Conservation (phyloP, 345 rosid genomes). For the Melastoma malabathricum region DNA sequence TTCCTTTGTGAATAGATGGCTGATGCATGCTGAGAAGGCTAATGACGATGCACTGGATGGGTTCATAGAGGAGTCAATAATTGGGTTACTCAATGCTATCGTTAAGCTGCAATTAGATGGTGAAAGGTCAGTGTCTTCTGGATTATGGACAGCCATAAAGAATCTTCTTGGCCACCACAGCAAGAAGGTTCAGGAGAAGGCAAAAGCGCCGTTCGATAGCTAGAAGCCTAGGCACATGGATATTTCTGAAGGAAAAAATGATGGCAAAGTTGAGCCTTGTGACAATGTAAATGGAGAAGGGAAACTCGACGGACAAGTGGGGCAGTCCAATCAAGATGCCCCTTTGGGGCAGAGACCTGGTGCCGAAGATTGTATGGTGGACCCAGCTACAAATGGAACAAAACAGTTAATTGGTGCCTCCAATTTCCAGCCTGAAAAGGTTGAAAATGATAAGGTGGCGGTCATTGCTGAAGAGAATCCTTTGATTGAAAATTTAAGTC, state of each 20-base stretch:
- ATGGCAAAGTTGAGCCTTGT: conserved; percentile 16
- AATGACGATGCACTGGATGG: conserved; percentile 31
- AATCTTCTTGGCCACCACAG: conserved; percentile 54
- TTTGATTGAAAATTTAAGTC: conserved; percentile 12
- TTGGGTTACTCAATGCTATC: conserved; percentile 55
- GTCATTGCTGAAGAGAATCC: conserved; percentile 13
- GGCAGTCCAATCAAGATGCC: conserved; percentile 22
- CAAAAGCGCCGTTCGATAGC: conserved; percentile 42
- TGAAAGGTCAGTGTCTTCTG: conserved; percentile 56
- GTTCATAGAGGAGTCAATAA: conserved; percentile 58
- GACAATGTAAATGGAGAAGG: conserved; percentile 19
- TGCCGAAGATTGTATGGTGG: conserved; percentile 23
- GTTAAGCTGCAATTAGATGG: conserved; percentile 57
- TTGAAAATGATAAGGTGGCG: conserved; percentile 25
- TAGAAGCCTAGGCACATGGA: conserved; percentile 34
- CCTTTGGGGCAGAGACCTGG: conserved; percentile 18
- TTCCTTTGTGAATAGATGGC: conserved; percentile 58
- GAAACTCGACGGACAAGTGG: conserved; percentile 15
- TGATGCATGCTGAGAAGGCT: conserved; percentile 43
- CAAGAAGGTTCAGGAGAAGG: conserved; percentile 53
- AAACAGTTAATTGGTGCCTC: conserved; percentile 23
- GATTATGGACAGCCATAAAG: conserved; percentile 52
- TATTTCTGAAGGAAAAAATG: conserved; percentile 16
- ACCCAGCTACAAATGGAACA: conserved; percentile 18
- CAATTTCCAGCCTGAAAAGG: conserved; percentile 19